Percentiles rank a stretch among this genome's conserved stretches.
These are phyloP conservation scores for Exserohilum rostratum DNA, from an alignment of 2,329 filamentous ascomycete species.

Conservation along the genomic window DNA sequence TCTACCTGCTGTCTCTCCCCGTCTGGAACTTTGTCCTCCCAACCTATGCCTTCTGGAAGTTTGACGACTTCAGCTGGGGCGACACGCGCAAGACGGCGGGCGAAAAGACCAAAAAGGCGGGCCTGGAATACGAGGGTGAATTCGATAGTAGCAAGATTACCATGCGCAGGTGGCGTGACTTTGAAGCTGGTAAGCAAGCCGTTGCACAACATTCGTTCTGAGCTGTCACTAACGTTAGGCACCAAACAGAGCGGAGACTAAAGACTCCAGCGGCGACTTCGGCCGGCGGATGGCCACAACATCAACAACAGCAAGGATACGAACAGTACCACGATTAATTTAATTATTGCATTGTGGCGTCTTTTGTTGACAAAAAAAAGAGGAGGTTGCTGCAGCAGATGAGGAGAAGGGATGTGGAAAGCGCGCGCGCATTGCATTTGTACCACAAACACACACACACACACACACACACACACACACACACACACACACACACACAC, in stretches of 20 bases:
- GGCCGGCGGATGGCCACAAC: slow-evolving; percentile 41
- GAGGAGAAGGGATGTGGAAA: no score
- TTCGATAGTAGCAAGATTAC: slow-evolving; percentile 99
- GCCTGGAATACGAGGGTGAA: slow-evolving; percentile 88
- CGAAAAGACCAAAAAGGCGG: slow-evolving; percentile 85
- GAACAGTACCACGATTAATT: slow-evolving; percentile 50
- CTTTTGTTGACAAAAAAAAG: slow-evolving; percentile 31
- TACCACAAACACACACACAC: no score
- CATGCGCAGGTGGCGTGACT: slow-evolving; percentile 97
- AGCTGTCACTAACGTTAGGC: slow-evolving; percentile 34
- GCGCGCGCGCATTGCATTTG: no score
- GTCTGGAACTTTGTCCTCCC: slow-evolving; percentile 98
- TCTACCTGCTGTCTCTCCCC: slow-evolving; percentile 90
- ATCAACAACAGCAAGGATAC: slow-evolving; percentile 45
- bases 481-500: no score
- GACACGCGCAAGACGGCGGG: slow-evolving; percentile 95
- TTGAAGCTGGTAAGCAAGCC: slow-evolving; percentile 71
- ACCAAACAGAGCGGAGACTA: slow-evolving; percentile 51
- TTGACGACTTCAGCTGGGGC: slow-evolving; percentile 99
- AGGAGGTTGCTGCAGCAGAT: slow-evolving; percentile 19
- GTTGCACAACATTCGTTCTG: slow-evolving; percentile 9
- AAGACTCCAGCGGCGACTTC: slow-evolving; percentile 47
- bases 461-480: no score
- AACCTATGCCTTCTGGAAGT: slow-evolving; percentile 97
- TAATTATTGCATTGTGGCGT: slow-evolving; percentile 41